Percentiles rank a stretch among this genome's conserved stretches.
Evolutionary conservation across 1,284 basidiomycete genomes (phyloP).

Genomic region (Hortiboletus rubellus): DNA sequence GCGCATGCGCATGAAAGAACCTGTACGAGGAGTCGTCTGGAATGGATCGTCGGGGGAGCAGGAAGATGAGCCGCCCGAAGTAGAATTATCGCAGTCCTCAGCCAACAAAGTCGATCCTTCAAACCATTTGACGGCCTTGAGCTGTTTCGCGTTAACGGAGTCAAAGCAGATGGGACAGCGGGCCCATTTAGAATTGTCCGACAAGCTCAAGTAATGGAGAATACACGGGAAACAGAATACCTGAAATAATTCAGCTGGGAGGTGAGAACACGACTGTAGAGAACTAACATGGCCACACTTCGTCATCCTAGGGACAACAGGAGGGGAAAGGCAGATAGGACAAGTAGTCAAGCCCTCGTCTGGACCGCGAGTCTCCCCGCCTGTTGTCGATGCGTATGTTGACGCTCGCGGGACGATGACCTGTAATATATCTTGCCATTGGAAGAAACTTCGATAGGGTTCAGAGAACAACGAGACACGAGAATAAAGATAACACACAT

Average conservation of each 20-base stretch:
- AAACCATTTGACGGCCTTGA: conserved; percentile 91
- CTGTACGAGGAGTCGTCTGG: conserved; percentile 44
- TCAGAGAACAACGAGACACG: conserved; percentile 3
- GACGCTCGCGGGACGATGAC: conserved; percentile 86
- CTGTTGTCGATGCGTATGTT: conserved; percentile 55
- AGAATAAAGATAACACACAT: conserved; percentile 57
- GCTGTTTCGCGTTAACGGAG: conserved; percentile 85
- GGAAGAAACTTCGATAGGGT: conserved; percentile 67
- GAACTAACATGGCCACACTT: conserved; percentile 92
- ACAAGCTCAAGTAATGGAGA: conserved; percentile 86
- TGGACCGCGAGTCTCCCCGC: conserved; percentile 38
- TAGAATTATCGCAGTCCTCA: conserved; percentile 42
- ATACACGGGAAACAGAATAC: conserved; percentile 91
- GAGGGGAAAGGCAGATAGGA: conserved; percentile 93
- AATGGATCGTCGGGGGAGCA: conserved; percentile 34
- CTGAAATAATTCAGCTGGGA: conserved; percentile 40
- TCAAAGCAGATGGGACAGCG: conserved; percentile 97
- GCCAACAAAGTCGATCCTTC: conserved; percentile 45
- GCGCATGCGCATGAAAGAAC: conserved; percentile 76
- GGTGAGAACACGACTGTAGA: conserved; percentile 14
- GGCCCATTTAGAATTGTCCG: conserved; percentile 79
- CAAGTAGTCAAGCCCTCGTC: conserved; percentile 75
- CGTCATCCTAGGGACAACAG: conserved; percentile 93
- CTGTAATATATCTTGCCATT: conserved; percentile 96
- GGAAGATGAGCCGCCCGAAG: conserved; percentile 46